Base-by-base conservation (phyloP, 2,329 filamentous ascomycete genomes). In the Rhytidhysteron rufulum region DNA sequence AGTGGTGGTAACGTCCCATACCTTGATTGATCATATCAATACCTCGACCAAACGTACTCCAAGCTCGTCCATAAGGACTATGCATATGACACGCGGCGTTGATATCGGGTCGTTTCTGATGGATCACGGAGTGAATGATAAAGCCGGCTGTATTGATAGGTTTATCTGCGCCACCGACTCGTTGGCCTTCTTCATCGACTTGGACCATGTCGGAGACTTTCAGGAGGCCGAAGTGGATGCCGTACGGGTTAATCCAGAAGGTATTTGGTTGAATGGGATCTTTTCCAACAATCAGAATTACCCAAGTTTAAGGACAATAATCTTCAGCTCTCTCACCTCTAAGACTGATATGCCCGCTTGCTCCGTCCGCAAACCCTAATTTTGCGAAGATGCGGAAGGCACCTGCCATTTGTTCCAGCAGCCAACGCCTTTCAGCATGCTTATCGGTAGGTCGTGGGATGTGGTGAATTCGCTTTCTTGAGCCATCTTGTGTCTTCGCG, bases 161-260 rank as follows among this genome's bases (percentile, higher is more conserved):
- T 11, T 61, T 57, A 40, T 57, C 50, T 18, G 60, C 53, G 17
- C 65, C 66, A 7, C 69, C 69, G 29, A 72, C 60, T 16, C 72
- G 63, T 30, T 68, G 50, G 9, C 71, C 72, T 9, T 63, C 38
- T 31, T 70, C 58, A 42, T 71, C 58, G 4, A 75, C 67, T 8
- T 59, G 61, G 22, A 75, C 69, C 32, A 75, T 59, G 45, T 75
- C 71, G 4, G 60, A 67, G n/a, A 65, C 66, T 35, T 60, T 71
- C 22, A 75, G 61, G 7, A 66, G 44, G 15, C 55, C 59, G 47
- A 73, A 74, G 5, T 69, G 62, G 2, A 62, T 51, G 2, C 66
- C 67, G 38, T 67, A 67, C 0, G 69, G 68, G 39, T 72, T 72
- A 18, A 70, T 55, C 62, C 62, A 64, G 47, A 64, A 64, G 2